phyloP scores from a whole-genome alignment of 2,329 filamentous ascomycete genomes.

The Sordariomycetes sp. region DNA sequence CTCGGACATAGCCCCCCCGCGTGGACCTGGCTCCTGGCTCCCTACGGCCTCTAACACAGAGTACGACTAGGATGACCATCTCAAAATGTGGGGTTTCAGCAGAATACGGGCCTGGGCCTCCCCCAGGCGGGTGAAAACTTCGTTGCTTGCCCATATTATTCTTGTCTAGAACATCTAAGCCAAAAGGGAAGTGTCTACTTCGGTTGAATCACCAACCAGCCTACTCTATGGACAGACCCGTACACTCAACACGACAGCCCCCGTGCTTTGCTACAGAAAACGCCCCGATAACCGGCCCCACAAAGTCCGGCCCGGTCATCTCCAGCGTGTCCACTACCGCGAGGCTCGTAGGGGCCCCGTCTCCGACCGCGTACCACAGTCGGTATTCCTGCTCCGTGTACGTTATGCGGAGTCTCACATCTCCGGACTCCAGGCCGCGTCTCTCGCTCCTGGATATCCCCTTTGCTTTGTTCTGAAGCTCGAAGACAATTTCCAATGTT shows the following conservation, averaged over 20 bases:
- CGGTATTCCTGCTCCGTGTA: neutral
- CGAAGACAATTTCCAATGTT: constrained; percentile 5
- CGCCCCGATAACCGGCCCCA: constrained; percentile 19
- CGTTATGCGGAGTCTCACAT: neutral
- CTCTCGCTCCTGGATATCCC: neutral
- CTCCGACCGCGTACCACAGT: neutral
- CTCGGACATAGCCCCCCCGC: too few species aligned
- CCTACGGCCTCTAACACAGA: too few species aligned
- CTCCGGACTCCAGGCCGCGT: neutral
- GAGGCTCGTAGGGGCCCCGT: neutral
- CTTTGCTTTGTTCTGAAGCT: constrained; percentile 10
- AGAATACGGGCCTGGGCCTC: too few species aligned
- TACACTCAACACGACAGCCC: neutral
- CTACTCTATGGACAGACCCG: neutral
- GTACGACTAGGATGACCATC: too few species aligned
- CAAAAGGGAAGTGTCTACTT: too few species aligned
- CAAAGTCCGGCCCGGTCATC: constrained; percentile 19
- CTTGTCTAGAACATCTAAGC: too few species aligned
- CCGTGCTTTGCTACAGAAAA: constrained; percentile 12
- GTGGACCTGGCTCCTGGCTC: too few species aligned
- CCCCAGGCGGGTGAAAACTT: too few species aligned
- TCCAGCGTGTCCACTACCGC: constrained; percentile 14
- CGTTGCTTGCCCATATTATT: too few species aligned
- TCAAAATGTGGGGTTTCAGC: too few species aligned
- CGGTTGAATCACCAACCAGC: neutral